Evolutionary conservation across 805 yeast genomes (phyloP), one percentile per base, ranked within the genome.

Genomic region (Hanseniaspora valbyensis): DNA sequence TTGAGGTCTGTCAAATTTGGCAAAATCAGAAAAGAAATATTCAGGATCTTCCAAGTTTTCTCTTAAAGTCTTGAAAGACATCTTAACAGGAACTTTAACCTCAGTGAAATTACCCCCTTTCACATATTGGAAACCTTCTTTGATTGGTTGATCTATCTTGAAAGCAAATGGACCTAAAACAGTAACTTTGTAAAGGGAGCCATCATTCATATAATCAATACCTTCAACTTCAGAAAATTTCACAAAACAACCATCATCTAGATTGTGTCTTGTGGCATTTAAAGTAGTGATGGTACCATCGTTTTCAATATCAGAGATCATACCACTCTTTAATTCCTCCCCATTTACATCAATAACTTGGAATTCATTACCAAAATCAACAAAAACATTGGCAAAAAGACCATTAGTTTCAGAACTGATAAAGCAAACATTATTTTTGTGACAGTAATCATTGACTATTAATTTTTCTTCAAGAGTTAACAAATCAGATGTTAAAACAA

Each of bases 91-190:
- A 60, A 83, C 78, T 69, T 89, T 89, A 43, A 90, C 95, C 69
- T 92, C 95, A 22, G 88, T 83, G 71, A 85, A 92, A 44, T 85
- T 71, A 55, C 99, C 99, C 44, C 96, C 95, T 60, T 78, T 80
- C 48, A 69, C 65, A 62, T 87, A 92, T 21, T 69, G 59, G 0
- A 74, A 71, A 16, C 24, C 39, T 8, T n/a, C 19, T 12, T 43
- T 40, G 19, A 36, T 38, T 9, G 48, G 34, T 21, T 68, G 62
- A 14, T 75, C 78, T 53, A 90, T 77, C 61, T 77, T 80, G 72
- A 84, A 92, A 2, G 96, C 94, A 62, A 77, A 88, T n/a, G 98
- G 98, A 14, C 97, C 98, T 54, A 83, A 72, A 1, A 88, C 96
- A 61, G 80, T 82, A 49, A 92, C 77, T 62, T 83, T 82, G 62